Base-by-base conservation (phyloP, 768 basidiomycete genomes). In the Antrodiella citrinella region DNA sequence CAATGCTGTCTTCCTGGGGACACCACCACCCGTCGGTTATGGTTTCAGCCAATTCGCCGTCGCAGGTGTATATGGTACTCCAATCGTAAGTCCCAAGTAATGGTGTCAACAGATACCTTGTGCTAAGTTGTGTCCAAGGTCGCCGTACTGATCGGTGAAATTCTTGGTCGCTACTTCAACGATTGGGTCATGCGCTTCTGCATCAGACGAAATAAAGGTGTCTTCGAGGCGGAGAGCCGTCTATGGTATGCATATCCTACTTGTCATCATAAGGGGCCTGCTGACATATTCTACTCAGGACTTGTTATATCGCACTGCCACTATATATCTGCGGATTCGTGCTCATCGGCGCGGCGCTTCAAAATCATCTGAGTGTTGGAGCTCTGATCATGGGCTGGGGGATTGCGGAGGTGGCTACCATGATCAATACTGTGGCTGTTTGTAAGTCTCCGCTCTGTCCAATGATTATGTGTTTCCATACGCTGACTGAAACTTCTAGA, bases 351-450 rank as follows among this genome's bases (percentile, higher is more conserved):
- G 75, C 72, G 0, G 64, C 74, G 3, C 63, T 83, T 45, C 70
- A 82, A 58, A 74, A 76, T 15, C 76, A 77, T 51, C 64, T 80
- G 0, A 69, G 68, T 24, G 62, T 74, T n/a, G 77, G 69, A 2
- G 78, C 74, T 1, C 59, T 84, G 22, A 69, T 84, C 48, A 75
- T 84, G 65, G 83, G 83, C 15, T 86, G 84, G 84, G 81, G 78
- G 5, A 75, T 84, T 47, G 74, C 81, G 0, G 71, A 80, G 51
- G 65, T 79, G 2, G 69, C 76, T 0, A 64, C 77, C 49, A 74
- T 84, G 71, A 71, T 84, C 51, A 76, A 72, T 58, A 84, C 82
- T 0, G 81, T 82, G 44, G 78, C 78, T 1, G 70, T 83, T 18
- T 84, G 80, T 69, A 62, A 63, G 59, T 77, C 30, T n/a, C n/a